Conservation (phyloP, 2,329 filamentous ascomycete species). For the Alternaria arbusti region DNA sequence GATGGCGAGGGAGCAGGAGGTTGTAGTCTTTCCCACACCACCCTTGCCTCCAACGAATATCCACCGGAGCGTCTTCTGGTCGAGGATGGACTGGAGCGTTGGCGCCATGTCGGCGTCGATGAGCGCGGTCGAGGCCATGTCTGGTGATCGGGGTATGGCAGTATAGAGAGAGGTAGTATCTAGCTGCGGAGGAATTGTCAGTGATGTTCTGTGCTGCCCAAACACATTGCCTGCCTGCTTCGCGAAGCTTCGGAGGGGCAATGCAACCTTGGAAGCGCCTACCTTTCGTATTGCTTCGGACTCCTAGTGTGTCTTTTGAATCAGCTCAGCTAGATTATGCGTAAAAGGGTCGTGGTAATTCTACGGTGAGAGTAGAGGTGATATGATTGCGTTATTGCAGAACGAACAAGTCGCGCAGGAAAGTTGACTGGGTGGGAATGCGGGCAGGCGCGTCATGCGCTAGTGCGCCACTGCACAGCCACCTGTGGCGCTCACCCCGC, state of each 20-base stretch:
- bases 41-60: conserved; percentile 99
- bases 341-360: too few species aligned
- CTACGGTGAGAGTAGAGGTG: not conserved
- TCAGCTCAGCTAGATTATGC: not conserved
- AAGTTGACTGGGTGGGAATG: conserved; percentile 2
- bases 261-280: not conserved
- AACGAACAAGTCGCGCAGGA: conserved; percentile 1
- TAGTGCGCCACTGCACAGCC: conserved; percentile 18
- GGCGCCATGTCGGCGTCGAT: conserved; percentile 80
- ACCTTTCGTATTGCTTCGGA: not conserved
- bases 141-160: not conserved
- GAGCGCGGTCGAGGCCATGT: conserved; percentile 48
- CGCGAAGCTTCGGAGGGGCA: conserved; percentile 20
- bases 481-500: not conserved
- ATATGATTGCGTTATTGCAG: not conserved
- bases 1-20: conserved; percentile 96
- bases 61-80: conserved; percentile 95
- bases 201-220: not conserved
- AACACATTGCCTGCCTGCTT: conserved; percentile 11
- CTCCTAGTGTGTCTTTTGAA: too few species aligned
- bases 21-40: conserved; percentile 99
- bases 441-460: conserved; percentile 14
- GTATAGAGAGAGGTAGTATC: not conserved
- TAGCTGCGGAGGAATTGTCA: not conserved
- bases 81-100: conserved; percentile 89